Conservation (phyloP, 306 rosid genomes). For the Cicer bijugum region DNA sequence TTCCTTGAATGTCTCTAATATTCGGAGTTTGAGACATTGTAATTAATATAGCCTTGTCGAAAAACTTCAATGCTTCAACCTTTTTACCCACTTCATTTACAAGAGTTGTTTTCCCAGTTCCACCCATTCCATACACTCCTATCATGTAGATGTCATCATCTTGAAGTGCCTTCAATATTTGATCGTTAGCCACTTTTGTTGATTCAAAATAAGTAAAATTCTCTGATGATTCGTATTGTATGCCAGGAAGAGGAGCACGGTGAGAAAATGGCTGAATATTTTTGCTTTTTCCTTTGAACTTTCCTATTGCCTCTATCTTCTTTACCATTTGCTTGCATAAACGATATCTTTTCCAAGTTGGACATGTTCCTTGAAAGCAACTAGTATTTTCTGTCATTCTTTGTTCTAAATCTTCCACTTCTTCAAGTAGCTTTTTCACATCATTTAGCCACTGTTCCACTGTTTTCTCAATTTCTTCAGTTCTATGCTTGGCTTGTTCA, state of each 20-base stretch:
- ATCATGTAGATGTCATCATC: conserved; percentile 16
- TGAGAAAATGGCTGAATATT: too few species aligned
- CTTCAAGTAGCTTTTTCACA: neutral
- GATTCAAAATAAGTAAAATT: too few species aligned
- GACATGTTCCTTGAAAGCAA: conserved; percentile 18
- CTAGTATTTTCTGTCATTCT: neutral
- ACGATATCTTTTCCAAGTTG: conserved; percentile 24
- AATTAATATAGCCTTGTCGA: neutral
- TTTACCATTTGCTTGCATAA: conserved; percentile 23
- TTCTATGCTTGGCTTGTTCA: neutral
- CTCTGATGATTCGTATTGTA: too few species aligned
- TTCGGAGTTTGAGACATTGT: conserved; percentile 9
- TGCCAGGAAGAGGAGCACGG: too few species aligned
- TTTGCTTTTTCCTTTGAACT: neutral
- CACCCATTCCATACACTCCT: conserved; percentile 39
- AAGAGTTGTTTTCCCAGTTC: conserved; percentile 32
- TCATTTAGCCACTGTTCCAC: conserved; percentile 26
- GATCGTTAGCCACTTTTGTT: neutral
- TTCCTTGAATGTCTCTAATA: neutral
- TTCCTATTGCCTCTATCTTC: neutral
- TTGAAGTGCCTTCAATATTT: conserved; percentile 20
- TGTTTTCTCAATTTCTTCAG: neutral
- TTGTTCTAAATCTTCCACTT: neutral
- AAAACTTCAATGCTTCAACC: neutral
- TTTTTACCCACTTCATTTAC: conserved; percentile 20